Evolutionary conservation across 495 filamentous ascomycete species (phyloP).

Genomic region (Penicillium robsamsonii): DNA sequence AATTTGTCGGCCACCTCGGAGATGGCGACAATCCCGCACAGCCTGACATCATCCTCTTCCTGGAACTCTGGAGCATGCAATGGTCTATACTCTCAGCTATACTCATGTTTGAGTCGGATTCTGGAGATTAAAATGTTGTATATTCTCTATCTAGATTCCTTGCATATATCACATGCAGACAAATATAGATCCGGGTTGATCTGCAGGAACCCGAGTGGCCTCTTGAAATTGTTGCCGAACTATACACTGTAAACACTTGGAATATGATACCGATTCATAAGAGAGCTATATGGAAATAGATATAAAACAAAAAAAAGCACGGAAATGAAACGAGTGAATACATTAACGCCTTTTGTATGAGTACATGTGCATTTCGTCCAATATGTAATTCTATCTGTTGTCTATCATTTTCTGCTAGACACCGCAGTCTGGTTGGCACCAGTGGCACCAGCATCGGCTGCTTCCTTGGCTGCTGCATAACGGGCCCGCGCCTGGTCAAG

Average conservation of each 20-base stretch:
- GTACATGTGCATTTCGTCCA: constrained; percentile 7
- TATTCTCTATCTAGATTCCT: background rate
- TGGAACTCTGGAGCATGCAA: background rate
- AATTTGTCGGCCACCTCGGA: constrained; percentile 21
- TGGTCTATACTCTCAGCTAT: background rate
- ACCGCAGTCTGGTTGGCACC: constrained; percentile 7
- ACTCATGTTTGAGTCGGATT: background rate
- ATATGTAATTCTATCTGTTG: constrained; percentile 1
- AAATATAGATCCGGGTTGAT: background rate
- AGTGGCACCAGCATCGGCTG: constrained; percentile 12
- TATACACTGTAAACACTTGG: background rate
- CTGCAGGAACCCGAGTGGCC: constrained; percentile 8
- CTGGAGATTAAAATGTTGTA: background rate
- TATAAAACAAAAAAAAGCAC: background rate
- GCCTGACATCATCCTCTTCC: constrained; percentile 33
- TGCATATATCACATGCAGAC: background rate
- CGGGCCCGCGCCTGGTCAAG: constrained; percentile 50
- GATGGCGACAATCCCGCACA: constrained; percentile 33
- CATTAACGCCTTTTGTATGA: constrained; percentile 8
- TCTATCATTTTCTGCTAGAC: background rate
- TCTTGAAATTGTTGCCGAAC: background rate
- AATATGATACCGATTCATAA: background rate
- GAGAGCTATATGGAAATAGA: background rate
- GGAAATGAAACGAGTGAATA: background rate
- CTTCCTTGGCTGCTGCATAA: constrained; percentile 39